phyloP scores from a whole-genome alignment of 768 basidiomycete genomes.

The Amanita exitialis region DNA sequence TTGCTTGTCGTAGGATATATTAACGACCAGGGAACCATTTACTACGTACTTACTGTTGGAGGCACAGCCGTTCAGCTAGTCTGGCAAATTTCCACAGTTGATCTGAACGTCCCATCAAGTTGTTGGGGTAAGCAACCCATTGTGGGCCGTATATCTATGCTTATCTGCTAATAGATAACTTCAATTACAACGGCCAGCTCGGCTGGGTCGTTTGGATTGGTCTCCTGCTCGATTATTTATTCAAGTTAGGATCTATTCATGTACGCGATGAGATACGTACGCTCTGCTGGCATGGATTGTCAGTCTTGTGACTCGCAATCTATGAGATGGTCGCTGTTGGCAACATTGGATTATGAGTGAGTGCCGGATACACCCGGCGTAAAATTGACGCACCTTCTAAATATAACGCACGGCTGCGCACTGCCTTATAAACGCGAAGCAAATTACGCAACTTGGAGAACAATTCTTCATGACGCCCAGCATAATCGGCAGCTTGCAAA shows the following conservation, averaged over 20 bases:
- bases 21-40: slow-evolving; percentile 41
- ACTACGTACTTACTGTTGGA: slow-evolving; percentile 34
- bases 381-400: no score
- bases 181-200: slow-evolving; percentile 34
- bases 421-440: no score
- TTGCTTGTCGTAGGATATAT: slow-evolving; percentile 43
- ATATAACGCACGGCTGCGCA: no score
- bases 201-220: slow-evolving; percentile 40
- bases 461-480: no score
- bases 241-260: background rate
- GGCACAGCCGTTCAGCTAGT: slow-evolving; percentile 32
- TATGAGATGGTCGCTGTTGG: no score
- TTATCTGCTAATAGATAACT: slow-evolving; percentile 24
- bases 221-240: slow-evolving; percentile 24
- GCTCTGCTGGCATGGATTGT: background rate
- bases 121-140: slow-evolving; percentile 30
- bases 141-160: background rate
- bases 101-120: slow-evolving; percentile 32
- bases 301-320: background rate
- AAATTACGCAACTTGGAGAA: no score
- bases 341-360: background rate
- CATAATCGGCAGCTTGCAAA: background rate
- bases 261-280: background rate
- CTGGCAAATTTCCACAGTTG: slow-evolving; percentile 37
- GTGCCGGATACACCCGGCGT: no score